These are phyloP conservation scores for Rhododendron vialii DNA, from an alignment of 148 eudicot genomes.

Conservation along the genomic window DNA sequence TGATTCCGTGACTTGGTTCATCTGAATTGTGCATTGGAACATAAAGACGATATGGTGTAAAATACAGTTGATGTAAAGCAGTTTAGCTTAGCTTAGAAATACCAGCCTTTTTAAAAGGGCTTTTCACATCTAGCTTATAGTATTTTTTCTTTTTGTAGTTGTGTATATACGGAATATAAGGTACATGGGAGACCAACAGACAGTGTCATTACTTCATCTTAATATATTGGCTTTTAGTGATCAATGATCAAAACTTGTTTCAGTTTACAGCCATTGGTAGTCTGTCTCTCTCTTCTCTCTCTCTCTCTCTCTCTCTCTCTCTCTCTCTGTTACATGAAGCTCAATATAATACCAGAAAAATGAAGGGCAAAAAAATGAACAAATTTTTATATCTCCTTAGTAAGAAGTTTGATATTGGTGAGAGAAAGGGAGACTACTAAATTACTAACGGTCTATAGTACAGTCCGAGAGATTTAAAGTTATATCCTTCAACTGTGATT, in stretches of 20 bases:
- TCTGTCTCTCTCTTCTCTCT: not conserved
- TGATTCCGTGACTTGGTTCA: not conserved
- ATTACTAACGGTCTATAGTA: not conserved
- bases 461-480: not conserved
- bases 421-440: not conserved
- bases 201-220: not conserved
- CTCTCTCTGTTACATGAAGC: not conserved
- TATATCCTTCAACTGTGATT: not conserved
- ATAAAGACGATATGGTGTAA: not conserved
- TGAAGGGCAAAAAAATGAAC: not conserved
- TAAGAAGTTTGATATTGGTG: not conserved
- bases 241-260: constrained; percentile 1
- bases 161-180: not conserved
- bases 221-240: not conserved
- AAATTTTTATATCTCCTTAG: not conserved
- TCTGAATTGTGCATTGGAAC: constrained; percentile 8
- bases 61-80: not conserved
- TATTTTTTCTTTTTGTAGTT: not conserved
- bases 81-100: not conserved
- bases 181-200: not conserved
- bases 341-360: not conserved
- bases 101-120: not conserved
- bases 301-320: too few species aligned
- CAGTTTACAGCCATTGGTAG: constrained; percentile 1
- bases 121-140: not conserved